These are phyloP conservation scores for Brachypodium distachyon DNA, from an alignment of 202 grass and related monocot genomes.

Conservation along the genomic window DNA sequence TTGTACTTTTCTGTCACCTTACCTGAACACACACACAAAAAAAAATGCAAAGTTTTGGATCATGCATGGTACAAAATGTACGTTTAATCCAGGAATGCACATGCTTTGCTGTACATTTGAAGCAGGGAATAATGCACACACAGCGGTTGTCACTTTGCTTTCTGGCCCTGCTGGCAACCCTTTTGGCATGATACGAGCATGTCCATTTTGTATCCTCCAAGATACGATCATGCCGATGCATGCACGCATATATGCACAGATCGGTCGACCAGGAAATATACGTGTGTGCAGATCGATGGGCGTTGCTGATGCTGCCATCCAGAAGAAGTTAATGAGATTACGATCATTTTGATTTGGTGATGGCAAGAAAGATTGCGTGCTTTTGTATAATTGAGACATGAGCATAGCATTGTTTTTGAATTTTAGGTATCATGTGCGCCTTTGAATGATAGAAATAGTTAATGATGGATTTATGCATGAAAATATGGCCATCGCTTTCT, in stretches of 20 bases:
- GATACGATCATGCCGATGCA: neutral
- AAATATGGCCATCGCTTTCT: neutral
- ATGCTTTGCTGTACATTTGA: neutral
- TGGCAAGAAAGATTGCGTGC: constrained; percentile 10
- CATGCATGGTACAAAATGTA: neutral
- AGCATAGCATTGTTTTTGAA: neutral
- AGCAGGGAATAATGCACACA: constrained; percentile 3
- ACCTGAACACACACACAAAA: neutral
- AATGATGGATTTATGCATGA: neutral
- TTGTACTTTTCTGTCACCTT: neutral
- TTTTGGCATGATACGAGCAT: constrained; percentile 30
- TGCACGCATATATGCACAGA: too few species aligned
- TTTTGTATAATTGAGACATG: too few species aligned
- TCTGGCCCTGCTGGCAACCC: constrained; percentile 28
- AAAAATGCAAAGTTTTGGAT: neutral
- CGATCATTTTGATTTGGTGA: constrained; percentile 21
- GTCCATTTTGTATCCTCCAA: too few species aligned
- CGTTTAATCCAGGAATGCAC: neutral
- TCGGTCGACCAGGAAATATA: constrained; percentile 9
- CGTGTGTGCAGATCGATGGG: constrained; percentile 5
- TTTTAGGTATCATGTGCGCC: neutral
- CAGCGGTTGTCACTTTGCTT: constrained; percentile 33
- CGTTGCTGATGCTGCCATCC: constrained; percentile 18
- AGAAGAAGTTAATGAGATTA: constrained; percentile 16
- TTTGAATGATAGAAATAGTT: neutral